A percentile compares a stretch with the other conserved stretches of the same genome.
Evolutionary conservation across 192 early-diverging fungal species (phyloP).

Genomic region (Backusella sp.): DNA sequence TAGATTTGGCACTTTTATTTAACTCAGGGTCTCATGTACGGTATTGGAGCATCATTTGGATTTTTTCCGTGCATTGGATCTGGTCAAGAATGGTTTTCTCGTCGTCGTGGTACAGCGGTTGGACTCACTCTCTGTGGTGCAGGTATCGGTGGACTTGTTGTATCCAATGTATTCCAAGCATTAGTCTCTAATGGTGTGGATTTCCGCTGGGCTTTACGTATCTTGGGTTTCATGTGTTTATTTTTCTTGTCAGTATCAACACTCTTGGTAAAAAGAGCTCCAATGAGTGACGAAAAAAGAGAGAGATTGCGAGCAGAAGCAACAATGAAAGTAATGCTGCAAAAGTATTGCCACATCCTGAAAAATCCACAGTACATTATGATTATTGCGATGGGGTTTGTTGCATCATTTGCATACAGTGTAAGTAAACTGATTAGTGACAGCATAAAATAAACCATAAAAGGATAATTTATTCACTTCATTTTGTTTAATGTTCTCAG

Average conservation of each 20-base stretch:
- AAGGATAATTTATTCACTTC: not conserved
- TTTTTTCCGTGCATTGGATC: conserved; percentile 39
- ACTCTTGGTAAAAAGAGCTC: conserved; percentile 17
- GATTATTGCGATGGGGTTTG: not conserved
- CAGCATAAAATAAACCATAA: not conserved
- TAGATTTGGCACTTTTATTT: conserved; percentile 54
- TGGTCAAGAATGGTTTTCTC: conserved; percentile 39
- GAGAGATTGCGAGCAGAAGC: not conserved
- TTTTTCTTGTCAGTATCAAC: conserved; percentile 23
- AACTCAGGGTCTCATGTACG: conserved; percentile 38
- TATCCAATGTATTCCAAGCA: conserved; percentile 56
- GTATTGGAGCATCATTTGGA: conserved; percentile 41
- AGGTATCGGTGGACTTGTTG: conserved; percentile 39
- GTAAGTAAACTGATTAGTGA: not conserved
- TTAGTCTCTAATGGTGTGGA: conserved; percentile 55
- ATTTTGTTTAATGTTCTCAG: not conserved
- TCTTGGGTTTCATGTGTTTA: conserved; percentile 54
- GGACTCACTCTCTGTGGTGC: conserved; percentile 40
- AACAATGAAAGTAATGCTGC: not conserved
- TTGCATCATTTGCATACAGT: not conserved
- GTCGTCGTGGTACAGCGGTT: conserved; percentile 36
- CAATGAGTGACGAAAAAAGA: not conserved
- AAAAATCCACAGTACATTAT: not conserved
- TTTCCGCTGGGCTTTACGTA: conserved; percentile 63
- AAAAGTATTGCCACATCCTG: not conserved